phyloP scores from a whole-genome alignment of 257 asterid genomes.

The Solanum piurae region DNA sequence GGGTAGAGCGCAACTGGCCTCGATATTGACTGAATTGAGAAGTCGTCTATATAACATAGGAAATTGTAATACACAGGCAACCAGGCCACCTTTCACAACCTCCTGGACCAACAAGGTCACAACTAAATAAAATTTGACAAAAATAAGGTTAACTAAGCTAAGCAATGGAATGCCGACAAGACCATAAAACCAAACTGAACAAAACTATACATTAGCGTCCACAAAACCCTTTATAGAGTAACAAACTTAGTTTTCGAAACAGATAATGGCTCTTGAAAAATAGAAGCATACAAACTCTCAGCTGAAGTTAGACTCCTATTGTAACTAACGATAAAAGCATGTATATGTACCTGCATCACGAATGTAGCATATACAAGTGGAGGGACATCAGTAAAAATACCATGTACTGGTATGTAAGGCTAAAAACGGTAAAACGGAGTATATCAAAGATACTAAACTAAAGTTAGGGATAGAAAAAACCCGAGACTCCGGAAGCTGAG shows the following conservation, averaged over 20 bases:
- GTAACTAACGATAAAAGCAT: not conserved
- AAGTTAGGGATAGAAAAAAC: not conserved
- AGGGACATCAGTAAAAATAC: not conserved
- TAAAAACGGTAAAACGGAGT: too few species aligned
- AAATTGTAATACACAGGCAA: not conserved
- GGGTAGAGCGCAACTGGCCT: not conserved
- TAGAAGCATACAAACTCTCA: not conserved
- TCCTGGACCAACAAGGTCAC: not conserved
- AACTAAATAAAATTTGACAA: not conserved
- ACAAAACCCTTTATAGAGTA: not conserved
- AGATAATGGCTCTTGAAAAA: not conserved
- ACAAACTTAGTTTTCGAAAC: not conserved
- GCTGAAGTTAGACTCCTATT: not conserved
- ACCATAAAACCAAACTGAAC: not conserved
- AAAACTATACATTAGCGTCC: not conserved
- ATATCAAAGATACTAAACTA: not conserved
- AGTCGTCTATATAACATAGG: not conserved
- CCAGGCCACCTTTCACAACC: not conserved
- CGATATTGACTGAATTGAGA: not conserved
- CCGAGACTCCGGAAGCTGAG: not conserved
- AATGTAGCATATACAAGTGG: too few species aligned
- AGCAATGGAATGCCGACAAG: not conserved
- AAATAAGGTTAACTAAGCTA: not conserved
- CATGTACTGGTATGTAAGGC: not conserved
- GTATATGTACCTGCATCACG: not conserved